Base-by-base conservation (phyloP, 345 rosid genomes). In the Microcos paniculata region DNA sequence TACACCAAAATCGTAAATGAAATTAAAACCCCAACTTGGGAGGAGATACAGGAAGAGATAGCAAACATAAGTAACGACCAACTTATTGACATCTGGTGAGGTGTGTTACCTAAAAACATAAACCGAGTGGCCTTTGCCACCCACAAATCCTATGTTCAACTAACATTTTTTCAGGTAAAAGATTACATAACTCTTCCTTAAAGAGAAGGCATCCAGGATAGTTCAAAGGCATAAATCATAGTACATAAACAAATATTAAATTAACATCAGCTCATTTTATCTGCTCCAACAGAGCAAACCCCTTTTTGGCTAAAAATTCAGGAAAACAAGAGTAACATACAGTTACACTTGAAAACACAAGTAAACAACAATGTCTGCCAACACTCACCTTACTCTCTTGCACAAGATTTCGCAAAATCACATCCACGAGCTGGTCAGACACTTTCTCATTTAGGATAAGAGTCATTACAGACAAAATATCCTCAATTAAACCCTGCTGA, bases 381-480 rank as follows among this genome's bases (percentile, higher is more conserved):
- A 74, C 76, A 67, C 82, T 77, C 81, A 86, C 98, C 90, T 82
- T 84, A 80, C 77, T 87, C 74, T 90, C 92, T 85, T 87, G 84
- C 51, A 92, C 75, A 78, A 95, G 99, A 86, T 86, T 91, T 74
- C 68, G 86, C 89, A 95, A 75, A 82, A 93, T 82, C 78, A 87
- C 76, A 51, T 88, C 84, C 43, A 81, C 68, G 77, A 91, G 88
- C 13, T 80, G 77, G 71, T 80, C 81, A 64, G 91, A 85, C 76
- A 86, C 81, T 86, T 93, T 98, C 87, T 95, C 98, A 0, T 81
- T 80, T 69, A 91, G 63, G 74, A 89, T 84, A 83, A 82, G 86
- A 72, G 73, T 80, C 93, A 91, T 85, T 82, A 93, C 86, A 71
- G 86, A 85, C 85, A 88, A 75, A 46, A 95, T 77, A 83, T 89